phyloP scores from a whole-genome alignment of 2,329 filamentous ascomycete species.

The Penicillium nordicum region DNA sequence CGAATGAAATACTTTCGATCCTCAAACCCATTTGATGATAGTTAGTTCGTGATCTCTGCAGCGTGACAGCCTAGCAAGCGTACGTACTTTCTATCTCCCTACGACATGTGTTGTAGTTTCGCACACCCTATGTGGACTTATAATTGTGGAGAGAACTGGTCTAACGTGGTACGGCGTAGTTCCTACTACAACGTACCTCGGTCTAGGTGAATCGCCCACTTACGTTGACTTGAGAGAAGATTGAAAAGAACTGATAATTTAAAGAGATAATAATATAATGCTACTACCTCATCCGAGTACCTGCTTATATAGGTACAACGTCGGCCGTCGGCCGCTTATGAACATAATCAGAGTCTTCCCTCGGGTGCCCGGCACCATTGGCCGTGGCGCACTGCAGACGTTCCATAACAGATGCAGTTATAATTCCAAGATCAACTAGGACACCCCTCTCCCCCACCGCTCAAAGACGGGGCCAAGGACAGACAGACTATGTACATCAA shows the following conservation, averaged over 20 bases:
- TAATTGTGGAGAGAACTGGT: neutral
- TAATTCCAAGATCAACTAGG: neutral
- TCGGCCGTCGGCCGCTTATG: neutral
- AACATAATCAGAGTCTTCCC: neutral
- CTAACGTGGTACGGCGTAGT: neutral
- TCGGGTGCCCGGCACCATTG: neutral
- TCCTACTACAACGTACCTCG: neutral
- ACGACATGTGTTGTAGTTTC: neutral
- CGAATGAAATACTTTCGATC: neutral
- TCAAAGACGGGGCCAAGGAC: neutral
- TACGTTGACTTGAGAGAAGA: neutral
- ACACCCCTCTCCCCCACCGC: neutral
- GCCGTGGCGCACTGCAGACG: neutral
- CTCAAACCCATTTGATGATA: neutral
- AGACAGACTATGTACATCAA: neutral
- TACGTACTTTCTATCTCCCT: neutral
- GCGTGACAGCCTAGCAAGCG: neutral
- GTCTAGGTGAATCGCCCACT: neutral
- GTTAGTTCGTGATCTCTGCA: neutral
- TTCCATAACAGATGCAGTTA: neutral
- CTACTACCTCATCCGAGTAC: no score
- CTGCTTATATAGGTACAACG: neutral
- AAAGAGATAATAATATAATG: no score
- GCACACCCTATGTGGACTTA: neutral
- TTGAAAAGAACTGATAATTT: neutral